Evolutionary conservation across 768 basidiomycete genomes (phyloP).

Genomic region (Gautieria morchelliformis): DNA sequence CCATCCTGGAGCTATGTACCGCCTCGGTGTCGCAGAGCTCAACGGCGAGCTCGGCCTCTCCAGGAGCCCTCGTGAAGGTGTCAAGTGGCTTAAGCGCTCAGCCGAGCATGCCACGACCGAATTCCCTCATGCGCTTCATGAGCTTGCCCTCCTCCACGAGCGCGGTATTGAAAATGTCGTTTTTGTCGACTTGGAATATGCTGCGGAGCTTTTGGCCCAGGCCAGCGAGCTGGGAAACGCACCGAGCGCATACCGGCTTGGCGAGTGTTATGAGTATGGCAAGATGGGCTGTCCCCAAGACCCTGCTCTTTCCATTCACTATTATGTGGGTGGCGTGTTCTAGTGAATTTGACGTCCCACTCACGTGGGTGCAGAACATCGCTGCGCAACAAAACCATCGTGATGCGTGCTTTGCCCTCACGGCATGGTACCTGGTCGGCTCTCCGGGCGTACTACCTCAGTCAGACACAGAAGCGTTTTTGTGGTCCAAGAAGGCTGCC

Average conservation of each 20-base stretch:
- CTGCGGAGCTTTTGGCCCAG: constrained; percentile 88
- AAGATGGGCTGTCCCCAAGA: constrained; percentile 98
- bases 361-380: constrained; percentile 62
- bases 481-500: constrained; percentile 96
- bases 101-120: constrained; percentile 91
- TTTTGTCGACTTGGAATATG: constrained; percentile 94
- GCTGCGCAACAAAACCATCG: constrained; percentile 96
- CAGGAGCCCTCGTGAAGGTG: constrained; percentile 88
- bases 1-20: constrained; percentile 94
- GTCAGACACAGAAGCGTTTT: constrained; percentile 94
- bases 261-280: constrained; percentile 99
- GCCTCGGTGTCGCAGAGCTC: constrained; percentile 90
- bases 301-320: constrained; percentile 94
- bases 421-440: constrained; percentile 98
- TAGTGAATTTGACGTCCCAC: background rate
- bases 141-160: constrained; percentile 88
- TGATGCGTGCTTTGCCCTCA: constrained; percentile 95
- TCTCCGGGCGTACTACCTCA: constrained; percentile 96
- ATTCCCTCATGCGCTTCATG: constrained; percentile 94
- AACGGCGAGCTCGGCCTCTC: constrained; percentile 88
- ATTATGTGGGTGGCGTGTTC: constrained; percentile 65
- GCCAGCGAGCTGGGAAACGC: constrained; percentile 95
- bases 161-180: constrained; percentile 97
- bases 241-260: constrained; percentile 88
- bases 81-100: constrained; percentile 97